Conservation (phyloP, 2,329 filamentous ascomycete species). For the Pezicula carpinea region DNA sequence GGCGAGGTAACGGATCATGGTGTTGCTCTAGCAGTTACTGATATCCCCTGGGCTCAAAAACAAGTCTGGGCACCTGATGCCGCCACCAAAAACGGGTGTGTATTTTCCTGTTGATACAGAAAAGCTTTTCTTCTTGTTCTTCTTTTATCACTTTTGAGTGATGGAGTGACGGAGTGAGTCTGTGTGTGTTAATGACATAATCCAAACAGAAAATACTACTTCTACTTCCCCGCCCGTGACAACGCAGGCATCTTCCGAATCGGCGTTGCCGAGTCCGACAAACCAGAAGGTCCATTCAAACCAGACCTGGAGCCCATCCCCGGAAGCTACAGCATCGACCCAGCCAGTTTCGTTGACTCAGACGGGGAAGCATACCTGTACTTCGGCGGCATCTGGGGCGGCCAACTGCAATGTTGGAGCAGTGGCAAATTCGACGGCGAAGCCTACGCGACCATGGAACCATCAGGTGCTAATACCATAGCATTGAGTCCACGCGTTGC, state of each 20-base stretch:
- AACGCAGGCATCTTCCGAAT: conserved; percentile 67
- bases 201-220: conserved; percentile 63
- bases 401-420: conserved; percentile 74
- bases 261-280: conserved; percentile 61
- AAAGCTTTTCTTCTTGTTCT: too few species aligned
- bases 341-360: conserved; percentile 72
- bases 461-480: conserved; percentile 44
- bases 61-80: conserved; percentile 81
- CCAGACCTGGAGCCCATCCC: conserved; percentile 60
- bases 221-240: conserved; percentile 74
- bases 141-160: too few species aligned
- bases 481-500: conserved; percentile 66
- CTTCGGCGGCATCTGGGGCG: conserved; percentile 78
- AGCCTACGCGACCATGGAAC: conserved; percentile 55
- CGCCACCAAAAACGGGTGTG: conserved; percentile 53
- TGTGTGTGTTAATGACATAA: too few species aligned
- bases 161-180: too few species aligned
- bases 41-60: conserved; percentile 73
- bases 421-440: conserved; percentile 48
- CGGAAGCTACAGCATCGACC: conserved; percentile 73
- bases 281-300: conserved; percentile 65
- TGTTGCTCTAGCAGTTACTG: conserved; percentile 57
- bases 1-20: conserved; percentile 67
- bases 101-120: too few species aligned
- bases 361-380: conserved; percentile 63